Evolutionary conservation across 75 land plant species (phyloP).

Genomic region (Pinus albicaulis): DNA sequence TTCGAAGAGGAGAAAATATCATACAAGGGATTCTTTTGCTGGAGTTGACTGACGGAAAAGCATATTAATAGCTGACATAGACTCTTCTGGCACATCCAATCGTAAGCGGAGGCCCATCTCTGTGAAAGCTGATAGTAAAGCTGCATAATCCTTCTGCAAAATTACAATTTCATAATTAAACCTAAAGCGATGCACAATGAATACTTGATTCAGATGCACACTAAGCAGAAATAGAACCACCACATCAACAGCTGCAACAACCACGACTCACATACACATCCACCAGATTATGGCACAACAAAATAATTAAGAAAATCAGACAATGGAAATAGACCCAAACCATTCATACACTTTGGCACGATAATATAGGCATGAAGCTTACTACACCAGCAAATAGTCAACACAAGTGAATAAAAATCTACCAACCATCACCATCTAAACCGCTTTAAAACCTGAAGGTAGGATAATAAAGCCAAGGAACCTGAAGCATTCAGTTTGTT

Average conservation of each 20-base stretch:
- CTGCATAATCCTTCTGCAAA: slow-evolving; percentile 83
- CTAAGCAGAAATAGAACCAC: background rate
- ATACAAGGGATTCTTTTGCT: slow-evolving; percentile 74
- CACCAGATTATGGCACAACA: no score
- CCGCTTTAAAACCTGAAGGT: no score
- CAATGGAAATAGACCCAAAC: no score
- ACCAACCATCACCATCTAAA: no score
- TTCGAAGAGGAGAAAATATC: slow-evolving; percentile 8
- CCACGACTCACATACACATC: no score
- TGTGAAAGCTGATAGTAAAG: slow-evolving; percentile 83
- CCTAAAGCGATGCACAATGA: background rate
- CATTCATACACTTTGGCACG: no score
- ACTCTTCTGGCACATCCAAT: slow-evolving; percentile 90
- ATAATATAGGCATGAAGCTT: no score
- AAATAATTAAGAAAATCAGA: no score
- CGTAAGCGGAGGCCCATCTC: slow-evolving; percentile 93
- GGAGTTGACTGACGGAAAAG: slow-evolving; percentile 81
- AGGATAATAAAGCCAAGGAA: no score
- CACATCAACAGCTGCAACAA: background rate
- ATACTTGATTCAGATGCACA: background rate
- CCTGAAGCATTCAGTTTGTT: no score
- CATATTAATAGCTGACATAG: slow-evolving; percentile 64
- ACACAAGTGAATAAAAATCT: no score
- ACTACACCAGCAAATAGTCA: no score
- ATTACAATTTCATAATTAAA: background rate